These are phyloP conservation scores for Tulasnella sp. DNA, from an alignment of 768 basidiomycete species.

Conservation along the genomic window DNA sequence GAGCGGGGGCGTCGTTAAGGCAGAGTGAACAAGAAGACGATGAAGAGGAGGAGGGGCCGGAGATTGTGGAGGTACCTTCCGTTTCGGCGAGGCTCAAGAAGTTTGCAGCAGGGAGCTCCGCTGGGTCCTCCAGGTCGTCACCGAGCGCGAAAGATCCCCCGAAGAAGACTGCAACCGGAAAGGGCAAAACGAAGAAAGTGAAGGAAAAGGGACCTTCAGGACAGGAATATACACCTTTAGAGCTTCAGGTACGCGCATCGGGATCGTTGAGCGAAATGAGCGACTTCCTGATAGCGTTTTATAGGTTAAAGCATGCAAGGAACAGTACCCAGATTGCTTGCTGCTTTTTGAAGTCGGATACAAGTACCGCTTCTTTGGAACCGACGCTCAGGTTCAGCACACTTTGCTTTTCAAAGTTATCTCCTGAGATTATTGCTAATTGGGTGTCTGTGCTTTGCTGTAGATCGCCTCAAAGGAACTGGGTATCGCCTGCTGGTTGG, in stretches of 20 bases:
- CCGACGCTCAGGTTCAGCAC: slow-evolving; percentile 66
- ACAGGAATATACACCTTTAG: slow-evolving; percentile 68
- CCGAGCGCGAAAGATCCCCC: background rate
- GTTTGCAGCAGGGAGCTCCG: slow-evolving; percentile 12
- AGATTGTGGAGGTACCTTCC: slow-evolving; percentile 20
- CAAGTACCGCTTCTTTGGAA: slow-evolving; percentile 75
- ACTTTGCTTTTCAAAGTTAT: background rate
- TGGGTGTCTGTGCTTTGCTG: background rate
- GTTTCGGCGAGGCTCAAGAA: slow-evolving; percentile 24
- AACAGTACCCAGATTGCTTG: slow-evolving; percentile 38
- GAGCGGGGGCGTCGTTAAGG: slow-evolving; percentile 8
- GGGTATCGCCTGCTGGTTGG: slow-evolving; percentile 67
- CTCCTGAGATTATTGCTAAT: background rate
- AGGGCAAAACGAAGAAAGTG: slow-evolving; percentile 36
- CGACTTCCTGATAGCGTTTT: background rate
- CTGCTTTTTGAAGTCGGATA: slow-evolving; percentile 83
- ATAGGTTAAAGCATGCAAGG: slow-evolving; percentile 29
- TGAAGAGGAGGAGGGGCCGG: background rate
- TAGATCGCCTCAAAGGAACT: slow-evolving; percentile 73
- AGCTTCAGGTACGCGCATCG: slow-evolving; percentile 54
- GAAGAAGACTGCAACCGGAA: slow-evolving; percentile 30
- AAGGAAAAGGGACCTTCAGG: slow-evolving; percentile 64
- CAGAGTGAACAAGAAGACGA: slow-evolving; percentile 16
- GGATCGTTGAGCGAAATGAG: background rate
- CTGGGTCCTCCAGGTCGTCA: background rate